These are phyloP conservation scores for Trichoderma asperellum DNA, from an alignment of 2,329 filamentous ascomycete genomes.

Conservation along the genomic window DNA sequence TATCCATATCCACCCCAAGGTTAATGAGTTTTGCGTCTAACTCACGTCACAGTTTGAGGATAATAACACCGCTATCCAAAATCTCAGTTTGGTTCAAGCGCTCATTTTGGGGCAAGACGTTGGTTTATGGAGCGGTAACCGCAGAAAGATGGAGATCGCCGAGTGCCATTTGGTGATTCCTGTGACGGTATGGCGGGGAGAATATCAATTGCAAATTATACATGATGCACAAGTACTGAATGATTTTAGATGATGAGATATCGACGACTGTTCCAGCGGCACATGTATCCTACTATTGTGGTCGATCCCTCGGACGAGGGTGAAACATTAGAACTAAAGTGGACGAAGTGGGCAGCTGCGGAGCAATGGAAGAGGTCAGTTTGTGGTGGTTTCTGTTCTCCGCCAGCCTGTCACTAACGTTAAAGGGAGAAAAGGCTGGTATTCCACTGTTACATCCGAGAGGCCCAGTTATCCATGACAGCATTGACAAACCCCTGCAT, in stretches of 20 bases:
- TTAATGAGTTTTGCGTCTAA: slow-evolving; percentile 15
- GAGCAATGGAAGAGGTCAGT: slow-evolving; percentile 67
- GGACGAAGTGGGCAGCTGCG: slow-evolving; percentile 65
- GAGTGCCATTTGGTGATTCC: slow-evolving; percentile 54
- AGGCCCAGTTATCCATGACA: slow-evolving; percentile 69
- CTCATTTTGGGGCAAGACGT: slow-evolving; percentile 55
- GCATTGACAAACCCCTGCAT: slow-evolving; percentile 66
- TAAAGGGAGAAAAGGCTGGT: slow-evolving; percentile 52
- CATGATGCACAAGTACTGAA: slow-evolving; percentile 30
- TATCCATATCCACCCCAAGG: neutral
- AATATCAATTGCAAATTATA: neutral
- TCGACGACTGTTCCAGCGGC: slow-evolving; percentile 61
- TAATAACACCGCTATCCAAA: slow-evolving; percentile 51
- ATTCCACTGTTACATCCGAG: slow-evolving; percentile 67
- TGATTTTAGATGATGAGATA: slow-evolving; percentile 55
- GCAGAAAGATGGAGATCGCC: slow-evolving; percentile 60
- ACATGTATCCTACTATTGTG: slow-evolving; percentile 55
- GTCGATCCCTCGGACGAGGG: slow-evolving; percentile 60
- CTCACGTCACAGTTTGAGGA: slow-evolving; percentile 50
- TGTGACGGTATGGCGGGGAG: slow-evolving; percentile 46
- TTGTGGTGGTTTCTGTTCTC: neutral
- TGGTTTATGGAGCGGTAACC: slow-evolving; percentile 58
- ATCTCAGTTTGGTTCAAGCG: slow-evolving; percentile 54
- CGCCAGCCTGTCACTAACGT: slow-evolving; percentile 28
- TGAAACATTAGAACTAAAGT: slow-evolving; percentile 63